phyloP scores from a whole-genome alignment of 2,329 filamentous ascomycete genomes.

The Ascochyta fabae region DNA sequence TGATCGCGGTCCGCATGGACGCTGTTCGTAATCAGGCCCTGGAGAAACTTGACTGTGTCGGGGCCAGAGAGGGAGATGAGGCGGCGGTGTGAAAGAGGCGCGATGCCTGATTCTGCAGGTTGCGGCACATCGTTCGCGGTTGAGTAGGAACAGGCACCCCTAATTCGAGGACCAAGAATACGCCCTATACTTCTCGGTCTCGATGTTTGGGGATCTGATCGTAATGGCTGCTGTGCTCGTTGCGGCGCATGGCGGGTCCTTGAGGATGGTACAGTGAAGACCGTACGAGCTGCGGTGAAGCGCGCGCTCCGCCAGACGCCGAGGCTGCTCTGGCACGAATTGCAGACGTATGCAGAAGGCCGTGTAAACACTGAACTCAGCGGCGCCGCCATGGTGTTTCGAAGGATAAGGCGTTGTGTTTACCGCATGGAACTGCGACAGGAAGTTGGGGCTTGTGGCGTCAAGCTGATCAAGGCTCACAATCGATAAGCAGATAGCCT shows the following conservation, averaged over 20 bases:
- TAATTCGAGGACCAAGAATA: background rate
- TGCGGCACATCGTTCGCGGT: conserved; percentile 26
- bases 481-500: conserved; percentile 15
- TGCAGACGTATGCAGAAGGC: conserved; percentile 26
- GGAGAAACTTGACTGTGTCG: conserved; percentile 83
- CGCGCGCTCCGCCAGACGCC: conserved; percentile 6
- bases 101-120: conserved; percentile 55
- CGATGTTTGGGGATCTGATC: background rate
- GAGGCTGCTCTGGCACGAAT: conserved; percentile 24
- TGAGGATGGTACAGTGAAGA: conserved; percentile 19
- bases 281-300: conserved; percentile 9
- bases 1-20: conserved; percentile 57
- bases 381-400: background rate
- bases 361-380: conserved; percentile 1
- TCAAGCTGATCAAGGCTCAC: conserved; percentile 18
- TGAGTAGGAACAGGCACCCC: conserved; percentile 6
- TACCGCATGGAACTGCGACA: conserved; percentile 16
- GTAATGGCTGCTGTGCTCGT: background rate
- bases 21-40: conserved; percentile 83
- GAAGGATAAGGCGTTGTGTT: background rate
- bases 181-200: background rate
- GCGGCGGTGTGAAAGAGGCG: conserved; percentile 71
- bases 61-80: conserved; percentile 80
- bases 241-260: background rate
- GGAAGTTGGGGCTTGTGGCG: conserved; percentile 21